Base-by-base conservation (phyloP, 2,329 filamentous ascomycete genomes). In the Cordyceps tenuipes region DNA sequence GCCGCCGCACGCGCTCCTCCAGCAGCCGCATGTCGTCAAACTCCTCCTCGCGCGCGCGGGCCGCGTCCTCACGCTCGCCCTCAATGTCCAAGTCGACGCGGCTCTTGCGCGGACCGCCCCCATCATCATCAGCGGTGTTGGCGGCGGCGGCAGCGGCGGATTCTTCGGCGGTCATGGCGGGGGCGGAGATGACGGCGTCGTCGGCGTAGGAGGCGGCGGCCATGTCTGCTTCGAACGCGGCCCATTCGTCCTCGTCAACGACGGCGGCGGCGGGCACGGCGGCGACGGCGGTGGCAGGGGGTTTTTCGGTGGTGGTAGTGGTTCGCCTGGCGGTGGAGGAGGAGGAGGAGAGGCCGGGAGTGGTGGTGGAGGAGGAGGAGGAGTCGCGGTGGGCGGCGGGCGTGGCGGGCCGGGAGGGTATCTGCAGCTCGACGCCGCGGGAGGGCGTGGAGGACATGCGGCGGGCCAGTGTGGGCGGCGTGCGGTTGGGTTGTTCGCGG, bases 211-310 rank as follows among this genome's bases (percentile, higher is more conserved):
- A 67, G 2, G 68, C 68, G 34, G 76, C 74, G 19, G 85, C 87
- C 59, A 96, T 85, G 58, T 96, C 90, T 3, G 89, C 88, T 70
- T 96, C 88, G 69, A 96, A 95, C 9, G 90, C 89, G 2, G 89
- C 88, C 89, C 89, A 94, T 72, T 94, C 89, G 58, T 87, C 84
- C 68, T 96, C 90, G 69, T 92, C 85, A 9, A 78, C 75, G 8
- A 49, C 44, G 3, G 21, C 44, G 19, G 69, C 64, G 64, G 61
- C 47, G 66, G 3, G 4, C n/a, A n/a, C n/a, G n/a, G n/a, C n/a
- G n/a, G n/a, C n/a, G n/a, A n/a, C n/a, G n/a, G n/a, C n/a, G n/a
- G n/a, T n/a, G n/a, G n/a, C n/a, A 8, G 48, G 15, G 43, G 43
- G 41, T 43, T 60, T 60, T 13, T 47, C 48, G 3, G 56, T 47